Evolutionary conservation across 2,329 filamentous ascomycete species (phyloP), one percentile per base, ranked within the genome.

Genomic region (Plectosphaerella cucumerina): DNA sequence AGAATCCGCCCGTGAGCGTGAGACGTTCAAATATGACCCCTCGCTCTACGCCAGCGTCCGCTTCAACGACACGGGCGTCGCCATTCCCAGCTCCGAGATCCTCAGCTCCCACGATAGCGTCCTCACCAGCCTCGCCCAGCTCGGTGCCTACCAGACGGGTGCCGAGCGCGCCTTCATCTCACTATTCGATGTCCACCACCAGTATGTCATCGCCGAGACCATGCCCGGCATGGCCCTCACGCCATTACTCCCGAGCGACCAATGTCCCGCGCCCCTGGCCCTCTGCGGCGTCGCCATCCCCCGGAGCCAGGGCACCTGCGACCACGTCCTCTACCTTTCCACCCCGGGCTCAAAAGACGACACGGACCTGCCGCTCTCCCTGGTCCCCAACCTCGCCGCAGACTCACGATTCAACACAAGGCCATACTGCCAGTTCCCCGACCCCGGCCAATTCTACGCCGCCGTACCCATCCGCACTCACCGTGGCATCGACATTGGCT

Each of bases 51-150:
- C 34, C 41, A 34, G 39, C 41, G 33, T 43, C n/a, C 50, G 44
- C 44, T 51, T 31, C 53, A 63, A 65, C 42, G 23, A 61, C 23
- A 50, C 51, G 41, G 60, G 56, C 17, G 8, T 39, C 2, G 50
- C 48, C 6, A 45, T 58, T 1, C 53, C 63, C 11, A 54, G 53
- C 12, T 49, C 56, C 12, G 53, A 56, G 14, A 55, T 66, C 4
- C 31, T 51, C 2, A 54, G 59, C 9, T 64, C 62, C 41, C 50
- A 53, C n/a, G 71, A 75, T 51, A 55, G 63, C 18, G 62, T 63
- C 47, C 64, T 81, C 42, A 77, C 73, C 1, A 70, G 72, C 6
- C 70, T 78, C 45, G 75, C 76, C 15, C 74, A 80, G 56, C 67
- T 80, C 4, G 75, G 68, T 1, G 65, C 70, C 4, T 61, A 71